These are phyloP conservation scores for Marasmius tenuissimus DNA, from an alignment of 1,284 basidiomycete genomes.

Conservation along the genomic window DNA sequence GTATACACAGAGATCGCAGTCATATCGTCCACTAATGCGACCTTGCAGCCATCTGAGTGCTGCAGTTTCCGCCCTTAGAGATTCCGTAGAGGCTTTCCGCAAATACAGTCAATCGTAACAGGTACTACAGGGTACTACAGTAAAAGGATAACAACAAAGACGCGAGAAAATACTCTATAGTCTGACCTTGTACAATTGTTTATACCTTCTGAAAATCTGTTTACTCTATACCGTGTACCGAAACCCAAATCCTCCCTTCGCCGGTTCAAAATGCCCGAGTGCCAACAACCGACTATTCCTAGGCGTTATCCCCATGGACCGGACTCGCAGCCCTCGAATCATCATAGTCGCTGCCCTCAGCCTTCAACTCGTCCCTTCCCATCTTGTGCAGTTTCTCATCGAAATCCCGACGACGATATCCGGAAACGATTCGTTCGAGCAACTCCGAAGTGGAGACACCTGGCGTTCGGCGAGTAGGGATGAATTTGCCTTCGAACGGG, in stretches of 20 bases:
- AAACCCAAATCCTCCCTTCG: not conserved
- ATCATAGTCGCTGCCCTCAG: conserved; percentile 53
- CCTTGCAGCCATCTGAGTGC: too few relatives aligned
- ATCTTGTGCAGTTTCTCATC: conserved; percentile 90
- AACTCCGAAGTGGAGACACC: conserved; percentile 94
- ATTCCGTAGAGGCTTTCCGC: too few relatives aligned
- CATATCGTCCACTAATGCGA: too few relatives aligned
- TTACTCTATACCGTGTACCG: not conserved
- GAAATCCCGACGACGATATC: conserved; percentile 81
- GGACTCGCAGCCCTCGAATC: conserved; percentile 14
- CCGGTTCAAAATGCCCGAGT: not conserved
- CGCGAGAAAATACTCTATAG: not conserved
- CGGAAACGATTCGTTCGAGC: conserved; percentile 85
- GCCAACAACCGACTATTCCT: not conserved
- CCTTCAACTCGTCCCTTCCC: conserved; percentile 71
- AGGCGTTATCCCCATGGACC: not conserved
- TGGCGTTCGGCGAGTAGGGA: conserved; percentile 93
- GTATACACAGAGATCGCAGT: too few relatives aligned
- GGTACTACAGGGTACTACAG: too few relatives aligned
- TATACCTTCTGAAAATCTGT: not conserved
- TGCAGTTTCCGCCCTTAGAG: too few relatives aligned
- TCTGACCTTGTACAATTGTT: not conserved
- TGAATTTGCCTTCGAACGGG: conserved; percentile 74
- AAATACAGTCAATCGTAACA: too few relatives aligned
- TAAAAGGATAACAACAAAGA: not conserved